Evolutionary conservation across 306 rosid species (phyloP), one percentile per base, ranked within the genome.

Genomic region (Acacia confusa): DNA sequence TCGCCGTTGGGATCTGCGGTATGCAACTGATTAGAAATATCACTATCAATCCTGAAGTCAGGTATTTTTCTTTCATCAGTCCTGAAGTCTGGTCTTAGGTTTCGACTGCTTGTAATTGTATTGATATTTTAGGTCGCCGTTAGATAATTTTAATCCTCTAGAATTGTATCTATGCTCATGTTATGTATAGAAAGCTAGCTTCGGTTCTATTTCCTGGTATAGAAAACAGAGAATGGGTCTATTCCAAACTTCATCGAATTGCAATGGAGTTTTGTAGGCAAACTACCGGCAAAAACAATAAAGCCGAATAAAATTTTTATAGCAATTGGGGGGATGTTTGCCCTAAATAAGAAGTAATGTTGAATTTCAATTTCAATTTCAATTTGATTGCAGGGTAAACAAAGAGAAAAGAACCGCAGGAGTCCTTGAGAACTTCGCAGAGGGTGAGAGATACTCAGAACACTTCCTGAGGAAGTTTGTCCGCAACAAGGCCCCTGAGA

Each of bases 401-500:
- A 95, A 93, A 63, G 86, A 93, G 86, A 88, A 92, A 48, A 92
- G 98, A 89, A 72, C 90, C 47, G 98, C 98, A 83, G 99, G 99
- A 83, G 61, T 95, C 84, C 94, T 93, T 72, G 99, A 93, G 11
- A 95, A 95, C 87, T 85, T 79, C 30, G 85, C 52, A 1, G 89
- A 88, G 85, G 91, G 91, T 43, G 91, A 88, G 88, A 88, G 79
- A 77, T 85, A 88, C 28, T 30, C 89, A 25, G 70, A 88, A 44
- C 89, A 88, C 57, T 8, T 66, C 40, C 43, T 85, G 28, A 88
- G 99, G 89, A 93, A 87, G 90, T 92, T 83, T 78, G 93, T 93
- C 47, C 94, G 99, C 48, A 83, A 66, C 82, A 85, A 27, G 84
- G 0, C 45, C 17, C 82, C 97, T 75, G 84, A 95, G 90, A 87